phyloP scores from a whole-genome alignment of 192 early-diverging fungal genomes.

The Gonapodya prolifera region DNA sequence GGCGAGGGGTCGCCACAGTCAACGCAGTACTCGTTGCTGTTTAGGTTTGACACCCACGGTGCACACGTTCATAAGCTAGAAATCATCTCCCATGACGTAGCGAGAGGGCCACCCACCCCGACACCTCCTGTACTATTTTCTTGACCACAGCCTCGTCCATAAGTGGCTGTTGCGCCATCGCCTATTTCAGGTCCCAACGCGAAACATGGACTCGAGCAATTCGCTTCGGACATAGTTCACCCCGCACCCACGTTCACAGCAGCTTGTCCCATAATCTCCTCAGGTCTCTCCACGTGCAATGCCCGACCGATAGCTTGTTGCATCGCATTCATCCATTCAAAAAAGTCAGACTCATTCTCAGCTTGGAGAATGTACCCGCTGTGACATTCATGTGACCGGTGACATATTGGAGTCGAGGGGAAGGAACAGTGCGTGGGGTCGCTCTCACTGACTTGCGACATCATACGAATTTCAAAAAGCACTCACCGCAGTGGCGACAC shows the following conservation, averaged over 20 bases:
- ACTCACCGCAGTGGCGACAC: constrained; percentile 41
- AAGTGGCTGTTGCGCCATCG: constrained; percentile 4
- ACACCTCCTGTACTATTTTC: neutral
- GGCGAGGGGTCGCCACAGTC: constrained; percentile 29
- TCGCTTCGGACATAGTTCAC: neutral
- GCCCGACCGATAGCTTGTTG: constrained; percentile 38
- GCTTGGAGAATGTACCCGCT: constrained; percentile 64
- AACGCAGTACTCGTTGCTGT: constrained; percentile 35
- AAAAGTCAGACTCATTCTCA: constrained; percentile 51
- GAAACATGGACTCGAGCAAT: neutral
- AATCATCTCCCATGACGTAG: too few relatives aligned
- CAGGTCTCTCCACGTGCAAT: constrained; percentile 3
- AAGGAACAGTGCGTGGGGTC: constrained; percentile 41
- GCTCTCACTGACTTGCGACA: too few relatives aligned
- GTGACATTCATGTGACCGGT: constrained; percentile 1
- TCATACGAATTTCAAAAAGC: too few relatives aligned
- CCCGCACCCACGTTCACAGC: constrained; percentile 1
- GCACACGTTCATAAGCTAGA: too few relatives aligned
- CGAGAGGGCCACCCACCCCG: too few relatives aligned
- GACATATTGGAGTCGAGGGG: neutral
- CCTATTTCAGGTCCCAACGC: neutral
- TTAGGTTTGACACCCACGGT: too few relatives aligned
- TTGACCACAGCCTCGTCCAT: constrained; percentile 2
- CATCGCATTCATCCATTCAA: constrained; percentile 61
- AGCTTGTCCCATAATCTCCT: constrained; percentile 3